Conservation (phyloP, 1,139 yeast genomes). For the Taphrina communis region DNA sequence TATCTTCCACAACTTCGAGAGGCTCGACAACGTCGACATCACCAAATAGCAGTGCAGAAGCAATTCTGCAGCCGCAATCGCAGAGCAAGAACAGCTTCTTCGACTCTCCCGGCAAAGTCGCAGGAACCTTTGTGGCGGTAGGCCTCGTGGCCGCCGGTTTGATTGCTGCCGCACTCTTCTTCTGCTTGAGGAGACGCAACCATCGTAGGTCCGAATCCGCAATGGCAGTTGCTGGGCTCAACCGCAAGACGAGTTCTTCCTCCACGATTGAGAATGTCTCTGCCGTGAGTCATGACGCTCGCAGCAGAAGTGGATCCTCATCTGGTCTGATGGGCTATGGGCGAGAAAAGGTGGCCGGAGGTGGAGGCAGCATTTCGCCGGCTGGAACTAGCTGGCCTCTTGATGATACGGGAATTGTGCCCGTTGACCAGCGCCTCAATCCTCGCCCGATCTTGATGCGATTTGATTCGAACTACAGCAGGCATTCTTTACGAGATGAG, state of each 20-base stretch:
- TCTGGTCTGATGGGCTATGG: conserved; percentile 38
- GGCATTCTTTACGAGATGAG: conserved; percentile 72
- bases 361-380: conserved; percentile 18
- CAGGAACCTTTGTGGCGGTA: conserved; percentile 74
- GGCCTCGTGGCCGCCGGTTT: conserved; percentile 61
- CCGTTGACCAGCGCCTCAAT: conserved; percentile 70
- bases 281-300: conserved; percentile 28
- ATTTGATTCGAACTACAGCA: conserved; percentile 62
- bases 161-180: conserved; percentile 50
- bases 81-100: conserved; percentile 53
- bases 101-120: conserved; percentile 67
- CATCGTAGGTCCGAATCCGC: conserved; percentile 46
- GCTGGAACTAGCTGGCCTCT: conserved; percentile 37
- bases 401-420: conserved; percentile 38
- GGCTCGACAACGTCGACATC: conserved; percentile 41
- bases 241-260: conserved; percentile 36
- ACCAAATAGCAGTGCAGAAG: conserved; percentile 1
- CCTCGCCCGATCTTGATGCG: conserved; percentile 66
- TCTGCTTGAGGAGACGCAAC: conserved; percentile 47
- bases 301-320: conserved; percentile 39
- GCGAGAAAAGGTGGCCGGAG: conserved; percentile 25
- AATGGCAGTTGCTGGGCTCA: conserved; percentile 45
- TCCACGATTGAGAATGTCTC: conserved; percentile 36
- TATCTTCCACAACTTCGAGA: conserved; percentile 45
- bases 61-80: conserved; percentile 11